These are phyloP conservation scores for Aspergillus panamensis DNA, from an alignment of 495 filamentous ascomycete genomes.

Conservation along the genomic window DNA sequence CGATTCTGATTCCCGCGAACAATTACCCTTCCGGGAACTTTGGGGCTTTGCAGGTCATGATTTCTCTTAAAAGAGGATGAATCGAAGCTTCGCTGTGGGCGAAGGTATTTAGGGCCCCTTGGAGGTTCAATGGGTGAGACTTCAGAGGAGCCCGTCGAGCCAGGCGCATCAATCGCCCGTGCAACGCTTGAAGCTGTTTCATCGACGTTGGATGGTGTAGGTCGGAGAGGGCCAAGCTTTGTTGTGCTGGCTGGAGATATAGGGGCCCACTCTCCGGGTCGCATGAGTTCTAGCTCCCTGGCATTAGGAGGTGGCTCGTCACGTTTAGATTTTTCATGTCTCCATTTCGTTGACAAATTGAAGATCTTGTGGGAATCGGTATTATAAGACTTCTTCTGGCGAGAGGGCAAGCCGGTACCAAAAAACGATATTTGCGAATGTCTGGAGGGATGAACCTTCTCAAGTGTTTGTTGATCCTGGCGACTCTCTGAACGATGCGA, in stretches of 20 bases:
- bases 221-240: conserved; percentile 1
- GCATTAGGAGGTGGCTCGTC: conserved; percentile 46
- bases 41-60: not conserved
- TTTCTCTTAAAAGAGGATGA: not conserved
- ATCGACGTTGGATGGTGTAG: not conserved
- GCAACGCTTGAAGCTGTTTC: not conserved
- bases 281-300: conserved; percentile 36
- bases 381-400: conserved; percentile 12
- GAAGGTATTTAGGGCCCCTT: not conserved
- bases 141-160: not conserved
- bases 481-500: too few species aligned
- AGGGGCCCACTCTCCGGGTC: conserved; percentile 32
- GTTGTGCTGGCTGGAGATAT: conserved; percentile 7
- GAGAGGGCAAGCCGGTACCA: conserved; percentile 9
- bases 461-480: not conserved
- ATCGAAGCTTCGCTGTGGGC: not conserved
- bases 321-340: conserved; percentile 39
- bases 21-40: conserved; percentile 11
- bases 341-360: conserved; percentile 24
- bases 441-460: not conserved
- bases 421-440: conserved; percentile 7
- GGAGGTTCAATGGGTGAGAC: not conserved
- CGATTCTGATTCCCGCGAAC: not conserved
- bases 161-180: not conserved
- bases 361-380: conserved; percentile 15